Conservation (phyloP, 1,139 yeast species). For the Candida neerlandica region DNA sequence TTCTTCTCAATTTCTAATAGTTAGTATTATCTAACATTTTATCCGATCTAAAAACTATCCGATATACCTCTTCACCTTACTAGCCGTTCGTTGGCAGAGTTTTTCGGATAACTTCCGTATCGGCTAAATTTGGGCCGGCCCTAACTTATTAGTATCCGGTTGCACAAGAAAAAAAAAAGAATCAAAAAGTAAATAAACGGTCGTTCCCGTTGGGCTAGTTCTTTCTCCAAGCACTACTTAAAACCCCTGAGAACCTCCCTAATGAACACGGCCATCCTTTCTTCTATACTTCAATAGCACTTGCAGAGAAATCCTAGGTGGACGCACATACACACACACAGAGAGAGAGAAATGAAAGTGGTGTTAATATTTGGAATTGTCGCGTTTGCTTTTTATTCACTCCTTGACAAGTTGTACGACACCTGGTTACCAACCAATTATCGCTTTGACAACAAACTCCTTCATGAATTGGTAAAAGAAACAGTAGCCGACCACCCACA, state of each 20-base stretch:
- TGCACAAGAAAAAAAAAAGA: background rate
- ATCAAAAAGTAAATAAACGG: background rate
- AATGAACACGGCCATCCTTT: background rate
- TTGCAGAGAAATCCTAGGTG: too few species aligned
- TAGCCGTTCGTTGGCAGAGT: too few species aligned
- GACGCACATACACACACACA: too few species aligned
- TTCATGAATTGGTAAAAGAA: conserved; percentile 51
- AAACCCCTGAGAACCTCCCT: background rate
- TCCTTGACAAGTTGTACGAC: conserved; percentile 47
- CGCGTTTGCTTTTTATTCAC: conserved; percentile 28
- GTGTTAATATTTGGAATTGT: conserved; percentile 21
- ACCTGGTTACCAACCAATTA: conserved; percentile 71
- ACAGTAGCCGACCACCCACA: conserved; percentile 56
- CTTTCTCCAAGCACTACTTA: background rate
- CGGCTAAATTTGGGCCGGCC: background rate
- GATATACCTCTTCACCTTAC: too few species aligned
- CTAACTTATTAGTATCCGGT: background rate
- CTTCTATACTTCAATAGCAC: background rate
- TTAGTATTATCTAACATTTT: too few species aligned
- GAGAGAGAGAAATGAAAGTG: conserved; percentile 11
- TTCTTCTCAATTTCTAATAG: too few species aligned
- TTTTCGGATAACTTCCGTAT: background rate
- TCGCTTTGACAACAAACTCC: conserved; percentile 54
- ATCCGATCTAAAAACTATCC: too few species aligned
- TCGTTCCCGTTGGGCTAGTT: background rate